Evolutionary conservation across 179 eudicot species (phyloP), one percentile per base, ranked within the genome.

Genomic region (Dionaea muscipula): DNA sequence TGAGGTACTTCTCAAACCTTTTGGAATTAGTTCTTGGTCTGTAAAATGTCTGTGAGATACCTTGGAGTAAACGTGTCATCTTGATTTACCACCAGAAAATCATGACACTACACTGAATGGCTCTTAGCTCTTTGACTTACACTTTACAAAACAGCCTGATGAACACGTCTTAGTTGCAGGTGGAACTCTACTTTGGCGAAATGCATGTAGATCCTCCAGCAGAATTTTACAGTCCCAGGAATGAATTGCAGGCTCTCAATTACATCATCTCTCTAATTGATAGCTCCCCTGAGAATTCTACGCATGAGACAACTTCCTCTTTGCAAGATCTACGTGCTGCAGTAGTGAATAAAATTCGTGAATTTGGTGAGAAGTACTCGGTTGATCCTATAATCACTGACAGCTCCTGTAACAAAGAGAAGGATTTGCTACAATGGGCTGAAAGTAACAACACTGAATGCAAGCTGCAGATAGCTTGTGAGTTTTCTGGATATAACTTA

Each of bases 201-300:
- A 60, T 60, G 60, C 71, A 76, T 63, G 53, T 51, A 8, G 43
- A 62, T 73, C 38, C 61, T 64, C 36, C 55, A 26, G 57, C 59
- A 33, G 68, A 65, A 48, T 62, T 65, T 52, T 61, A 48, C 67
- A 81, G 88, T 75, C 79, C 81, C 27, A 75, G 87, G 67, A 84
- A 84, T 64, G 98, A 91, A 66, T 63, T 87, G 59, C 89, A 84
- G 70, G 81, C 96, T 54, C 75, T 91, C 57, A 76, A 84, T 67
- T 68, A 47, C 48, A 54, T 84, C 56, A 65, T 87, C 55, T 67
- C 73, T 51, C 70, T 50, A 45, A 59, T 84, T 57, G 76, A 80
- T 74, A 69, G 39, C 39, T 53, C 56, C 55, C 53, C 44, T 21
- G 61, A 46, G 62, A 71, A 53, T 61, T 47, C 35, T 47, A 61